Conservation (phyloP, 768 basidiomycete genomes). For the Termitomyces sp. region DNA sequence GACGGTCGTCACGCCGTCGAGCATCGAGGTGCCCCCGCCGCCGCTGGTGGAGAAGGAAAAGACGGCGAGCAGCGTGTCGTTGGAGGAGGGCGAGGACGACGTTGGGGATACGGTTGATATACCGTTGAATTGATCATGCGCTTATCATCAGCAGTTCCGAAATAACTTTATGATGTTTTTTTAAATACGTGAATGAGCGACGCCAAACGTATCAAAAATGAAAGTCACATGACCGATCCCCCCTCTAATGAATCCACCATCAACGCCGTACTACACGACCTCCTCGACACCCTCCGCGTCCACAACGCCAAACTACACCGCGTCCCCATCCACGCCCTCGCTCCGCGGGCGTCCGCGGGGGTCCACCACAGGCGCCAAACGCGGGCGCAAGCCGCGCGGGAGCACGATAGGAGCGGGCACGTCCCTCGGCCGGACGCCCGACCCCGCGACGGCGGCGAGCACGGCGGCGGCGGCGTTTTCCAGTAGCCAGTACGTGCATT, state of each 20-base stretch:
- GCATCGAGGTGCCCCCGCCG: slow-evolving; percentile 74
- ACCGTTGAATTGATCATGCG: slow-evolving; percentile 29
- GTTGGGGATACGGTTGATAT: slow-evolving; percentile 45
- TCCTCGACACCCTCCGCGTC: not conserved
- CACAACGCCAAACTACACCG: not conserved
- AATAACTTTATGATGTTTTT: not conserved
- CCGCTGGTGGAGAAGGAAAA: slow-evolving; percentile 75
- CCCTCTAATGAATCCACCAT: slow-evolving; percentile 9
- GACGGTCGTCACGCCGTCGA: slow-evolving; percentile 50
- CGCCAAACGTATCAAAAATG: no score
- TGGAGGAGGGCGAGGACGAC: slow-evolving; percentile 63
- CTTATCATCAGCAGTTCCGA: no score
- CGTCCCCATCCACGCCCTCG: not conserved
- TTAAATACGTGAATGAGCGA: not conserved
- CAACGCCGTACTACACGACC: slow-evolving; percentile 2
- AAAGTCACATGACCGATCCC: not conserved
- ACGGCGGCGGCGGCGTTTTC: not conserved
- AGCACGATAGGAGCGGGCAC: slow-evolving; percentile 16
- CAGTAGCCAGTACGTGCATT: slow-evolving; percentile 2
- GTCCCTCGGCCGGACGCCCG: not conserved
- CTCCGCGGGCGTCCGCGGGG: slow-evolving; percentile 29
- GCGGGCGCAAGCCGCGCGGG: slow-evolving; percentile 43
- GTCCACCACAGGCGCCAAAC: slow-evolving; percentile 29
- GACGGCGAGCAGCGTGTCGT: slow-evolving; percentile 23
- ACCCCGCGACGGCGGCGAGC: not conserved